Base-by-base conservation (phyloP, 2,329 filamentous ascomycete species). In the Elsinoe ampelina region DNA sequence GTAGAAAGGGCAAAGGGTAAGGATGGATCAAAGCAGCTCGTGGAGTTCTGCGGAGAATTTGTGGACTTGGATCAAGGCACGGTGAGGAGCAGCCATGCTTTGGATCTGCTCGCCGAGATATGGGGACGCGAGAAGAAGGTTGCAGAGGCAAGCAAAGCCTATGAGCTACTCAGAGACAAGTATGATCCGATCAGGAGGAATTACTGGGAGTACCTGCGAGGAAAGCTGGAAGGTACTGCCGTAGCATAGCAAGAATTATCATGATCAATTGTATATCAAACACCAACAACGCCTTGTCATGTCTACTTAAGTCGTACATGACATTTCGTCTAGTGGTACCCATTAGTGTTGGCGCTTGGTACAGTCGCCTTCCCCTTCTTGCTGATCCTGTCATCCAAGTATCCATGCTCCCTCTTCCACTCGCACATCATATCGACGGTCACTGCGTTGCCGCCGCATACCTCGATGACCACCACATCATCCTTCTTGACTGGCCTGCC, bases 171-270 rank as follows among this genome's bases (percentile, higher is more conserved):
- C 66, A 86, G 82, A 48, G 83, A 86, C 66, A 91, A 85, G 75
- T 98, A 90, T 80, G 93, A 98, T 77, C 89, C 88, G 5, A 86
- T 98, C 59, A 79, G 93, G 58, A 85, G 84, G 62, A 92, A 91
- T 61, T 98, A 96, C 72, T 98, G 93, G 93, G 84, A 87, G 65
- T 95, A 87, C 73, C 78, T 81, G 67, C 83, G 82, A 67, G 71
- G 68, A 41, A 66, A 75, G 63, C 66, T 82, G 3, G 35, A 54
- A 26, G 43, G 38, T 15, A 35, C 35, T n/a, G 52, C 48, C 35
- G 58, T 54, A 35, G 45, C 30, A 35, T 50, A 50, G 32, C 12
- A 26, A 11, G 15, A 19, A 39, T 13, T 45, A 19, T 45, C 5
- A n/a, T 20, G 10, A 20, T 52, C 48, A 39, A 26, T 39, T 38